Base-by-base conservation (phyloP, 1,284 basidiomycete species). In the Quambalaria eucalypti region DNA sequence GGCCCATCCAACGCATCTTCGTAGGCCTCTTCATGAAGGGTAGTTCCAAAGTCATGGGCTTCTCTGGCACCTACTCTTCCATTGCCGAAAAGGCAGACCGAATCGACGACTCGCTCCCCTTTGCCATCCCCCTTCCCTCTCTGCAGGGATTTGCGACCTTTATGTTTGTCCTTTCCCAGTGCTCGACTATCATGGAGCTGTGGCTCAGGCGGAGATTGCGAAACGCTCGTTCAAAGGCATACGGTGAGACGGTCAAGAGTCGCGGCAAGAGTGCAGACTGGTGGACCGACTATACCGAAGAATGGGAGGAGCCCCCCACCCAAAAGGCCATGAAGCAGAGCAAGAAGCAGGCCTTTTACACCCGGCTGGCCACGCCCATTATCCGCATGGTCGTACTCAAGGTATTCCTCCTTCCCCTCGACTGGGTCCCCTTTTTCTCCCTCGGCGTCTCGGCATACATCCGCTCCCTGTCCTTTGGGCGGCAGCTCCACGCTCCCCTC, bases 251-350 rank as follows among this genome's bases (percentile, higher is more conserved):
- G 2, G 71, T 74, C 14, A 57, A 33, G 2, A 65, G 62, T 16
- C 56, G 73, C 9, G 73, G 73, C 8, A 74, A 75, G 50, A 47
- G 57, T 0, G 55, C 64, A 1, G 65, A 69, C 25, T 75, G 69
- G 63, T 75, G 73, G 73, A 65, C 62, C 33, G 66, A 69, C 38
- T 75, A 74, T 42, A 55, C 54, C 14, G 73, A 75, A 39, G 73
- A 75, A 53, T 75, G 64, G 51, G 33, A 51, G 25, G 65, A 72
- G 16, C 73, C 72, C 2, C 72, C 71, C 0, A 60, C 55, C 0
- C 40, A 64, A 30, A 68, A 69, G 40, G 68, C 68, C 10, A 55
- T 61, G 48, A 67, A 67, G 48, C 53, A 62, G 9, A 57, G 59
- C 4, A 63, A 69, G 47, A 72, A 67, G 54, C 62, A 66, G 26